Base-by-base conservation (phyloP, 192 early-diverging fungal genomes). In the Coemansia sp. region DNA sequence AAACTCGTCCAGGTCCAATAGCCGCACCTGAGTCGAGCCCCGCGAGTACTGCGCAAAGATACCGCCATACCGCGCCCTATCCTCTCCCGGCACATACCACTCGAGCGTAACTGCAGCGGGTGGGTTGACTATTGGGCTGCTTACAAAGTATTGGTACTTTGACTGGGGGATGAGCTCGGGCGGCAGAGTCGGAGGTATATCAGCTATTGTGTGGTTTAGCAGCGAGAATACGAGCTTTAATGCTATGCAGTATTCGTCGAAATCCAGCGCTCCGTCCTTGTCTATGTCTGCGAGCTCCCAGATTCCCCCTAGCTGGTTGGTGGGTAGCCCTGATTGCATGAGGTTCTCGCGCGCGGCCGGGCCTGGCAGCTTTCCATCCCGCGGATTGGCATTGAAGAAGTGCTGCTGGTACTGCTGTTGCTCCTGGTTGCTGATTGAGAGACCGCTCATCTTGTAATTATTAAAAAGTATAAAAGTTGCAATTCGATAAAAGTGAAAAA, bases 181-280 rank as follows among this genome's bases (percentile, higher is more conserved):
- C 37, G 92, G 92, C 23, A 93, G 80, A 11, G 73, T 66, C 10
- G 71, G 62, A 5, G 92, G 92, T 14, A 88, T 70, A 20, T 84
- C 76, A 26, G 72, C 9, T 34, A 87, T 82, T 57, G 66, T 60
- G 21, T 82, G 78, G 62, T 85, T 82, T 45, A 91, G 84, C n/a
- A 88, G 68, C 18, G 84, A 86, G 60, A 90, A 92, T 4, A 89
- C 85, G n/a, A 93, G 79, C 70, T 88, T 90, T 68, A 90, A 85
- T 16, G 92, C 90, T 58, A 93, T 74, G 67, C 88, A 87, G 69
- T 92, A 93, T 75, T 93, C 92, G 65, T 93, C 92, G 71, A 92
- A 87, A 71, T 93, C 92, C 58, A 93, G 84, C 28, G 85, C 83
- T 4, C 92, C 90, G 70, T 93, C 92, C 57, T 88, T 87, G 76